phyloP scores from a whole-genome alignment of 441 rosid species.

The Codiaeum variegatum region DNA sequence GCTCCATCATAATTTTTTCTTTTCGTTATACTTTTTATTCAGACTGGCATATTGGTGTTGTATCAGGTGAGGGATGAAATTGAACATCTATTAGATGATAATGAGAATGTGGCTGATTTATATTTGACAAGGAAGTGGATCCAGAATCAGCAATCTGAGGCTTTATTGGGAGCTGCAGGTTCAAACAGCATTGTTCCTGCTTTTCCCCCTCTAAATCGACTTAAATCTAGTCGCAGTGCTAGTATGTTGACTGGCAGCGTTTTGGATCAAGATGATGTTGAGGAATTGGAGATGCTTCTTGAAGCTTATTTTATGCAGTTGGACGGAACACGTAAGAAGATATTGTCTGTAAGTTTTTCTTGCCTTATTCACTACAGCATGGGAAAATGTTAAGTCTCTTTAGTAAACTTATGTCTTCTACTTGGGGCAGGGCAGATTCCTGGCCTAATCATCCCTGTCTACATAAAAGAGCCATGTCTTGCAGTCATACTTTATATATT shows the following conservation, averaged over 20 bases:
- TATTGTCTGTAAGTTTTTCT: conserved; percentile 65
- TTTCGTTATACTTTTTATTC: neutral
- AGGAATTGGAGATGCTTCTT: conserved; percentile 90
- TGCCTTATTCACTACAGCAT: too few relatives aligned
- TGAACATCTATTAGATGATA: conserved; percentile 84
- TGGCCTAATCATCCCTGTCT: neutral
- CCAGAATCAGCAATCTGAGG: conserved; percentile 79
- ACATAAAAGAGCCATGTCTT: neutral
- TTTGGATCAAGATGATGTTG: conserved; percentile 52
- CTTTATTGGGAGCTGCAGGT: conserved; percentile 41
- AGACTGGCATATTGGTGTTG: neutral
- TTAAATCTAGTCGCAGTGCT: conserved; percentile 59
- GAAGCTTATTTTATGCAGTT: conserved; percentile 96
- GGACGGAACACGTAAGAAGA: conserved; percentile 91
- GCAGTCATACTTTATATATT: neutral
- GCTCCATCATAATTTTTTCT: neutral
- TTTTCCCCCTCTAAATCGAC: conserved; percentile 38
- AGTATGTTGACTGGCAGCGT: conserved; percentile 54
- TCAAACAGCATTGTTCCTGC: conserved; percentile 34
- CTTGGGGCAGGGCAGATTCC: neutral
- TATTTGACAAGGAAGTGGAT: conserved; percentile 79
- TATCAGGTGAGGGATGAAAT: conserved; percentile 89
- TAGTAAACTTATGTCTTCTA: neutral
- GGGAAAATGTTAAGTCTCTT: neutral
- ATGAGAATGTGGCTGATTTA: conserved; percentile 85